Evolutionary conservation across 2,329 filamentous ascomycete genomes (phyloP).

Genomic region (Diaporthe nobilis): DNA sequence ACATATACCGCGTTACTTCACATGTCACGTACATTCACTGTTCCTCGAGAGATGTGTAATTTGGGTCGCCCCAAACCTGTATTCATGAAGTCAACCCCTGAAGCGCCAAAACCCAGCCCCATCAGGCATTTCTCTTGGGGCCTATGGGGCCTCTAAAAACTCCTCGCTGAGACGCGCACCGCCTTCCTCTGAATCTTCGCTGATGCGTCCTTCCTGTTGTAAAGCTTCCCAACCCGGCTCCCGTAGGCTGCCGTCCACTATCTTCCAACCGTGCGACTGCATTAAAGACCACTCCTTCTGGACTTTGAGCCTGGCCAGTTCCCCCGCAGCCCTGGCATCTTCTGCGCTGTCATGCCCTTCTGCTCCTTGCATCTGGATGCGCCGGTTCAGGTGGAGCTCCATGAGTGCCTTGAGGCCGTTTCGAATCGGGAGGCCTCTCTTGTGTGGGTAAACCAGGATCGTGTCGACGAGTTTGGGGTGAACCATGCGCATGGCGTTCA

Average conservation of each 20-base stretch:
- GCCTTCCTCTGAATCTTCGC: constrained; percentile 28
- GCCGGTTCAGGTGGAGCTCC: constrained; percentile 76
- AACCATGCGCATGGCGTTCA: constrained; percentile 87
- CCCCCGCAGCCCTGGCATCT: constrained; percentile 90
- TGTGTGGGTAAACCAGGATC: constrained; percentile 85
- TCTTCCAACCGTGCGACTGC: constrained; percentile 76
- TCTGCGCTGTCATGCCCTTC: constrained; percentile 92
- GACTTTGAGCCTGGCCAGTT: constrained; percentile 82
- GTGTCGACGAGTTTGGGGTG: constrained; percentile 91
- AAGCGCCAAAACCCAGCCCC: not conserved
- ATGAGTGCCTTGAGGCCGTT: constrained; percentile 83
- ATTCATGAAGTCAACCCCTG: constrained; percentile 21
- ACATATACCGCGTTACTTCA: not conserved
- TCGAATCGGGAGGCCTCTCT: constrained; percentile 80
- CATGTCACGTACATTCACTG: too few species aligned
- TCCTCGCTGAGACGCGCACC: constrained; percentile 53
- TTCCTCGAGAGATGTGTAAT: not conserved
- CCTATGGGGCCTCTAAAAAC: constrained; percentile 52
- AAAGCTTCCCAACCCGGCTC: constrained; percentile 28
- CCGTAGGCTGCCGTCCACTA: constrained; percentile 61
- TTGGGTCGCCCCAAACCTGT: not conserved
- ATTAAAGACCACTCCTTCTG: constrained; percentile 78
- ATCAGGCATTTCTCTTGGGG: not conserved
- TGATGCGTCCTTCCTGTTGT: constrained; percentile 35
- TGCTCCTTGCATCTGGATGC: constrained; percentile 80